Percentiles rank a stretch among this genome's conserved stretches.
phyloP scores from a whole-genome alignment of 2,329 filamentous ascomycete genomes.

The Ophiostoma australiae region DNA sequence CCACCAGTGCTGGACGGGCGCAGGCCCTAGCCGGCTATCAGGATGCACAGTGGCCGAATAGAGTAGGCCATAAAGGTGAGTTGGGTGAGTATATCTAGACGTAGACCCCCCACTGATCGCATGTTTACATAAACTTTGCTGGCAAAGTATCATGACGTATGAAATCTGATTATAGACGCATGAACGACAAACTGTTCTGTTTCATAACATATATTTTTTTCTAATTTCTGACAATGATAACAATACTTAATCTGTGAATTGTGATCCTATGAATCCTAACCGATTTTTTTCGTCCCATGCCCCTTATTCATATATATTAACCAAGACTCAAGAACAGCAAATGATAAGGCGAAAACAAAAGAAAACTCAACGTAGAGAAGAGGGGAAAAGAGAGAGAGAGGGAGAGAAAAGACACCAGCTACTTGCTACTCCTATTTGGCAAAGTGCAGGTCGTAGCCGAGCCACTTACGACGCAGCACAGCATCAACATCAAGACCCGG shows the following conservation, averaged over 20 bases:
- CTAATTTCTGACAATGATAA: not conserved
- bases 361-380: not conserved
- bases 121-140: not conserved
- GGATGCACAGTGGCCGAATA: not conserved
- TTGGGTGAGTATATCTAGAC: not conserved
- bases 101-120: too few species aligned
- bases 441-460: slow-evolving; percentile 96
- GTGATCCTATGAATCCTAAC: not conserved
- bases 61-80: not conserved
- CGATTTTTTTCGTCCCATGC: not conserved
- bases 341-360: not conserved
- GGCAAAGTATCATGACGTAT: slow-evolving; percentile 2
- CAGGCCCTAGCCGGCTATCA: slow-evolving; percentile 22
- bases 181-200: not conserved
- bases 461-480: slow-evolving; percentile 84
- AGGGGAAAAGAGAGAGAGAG: not conserved
- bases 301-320: not conserved
- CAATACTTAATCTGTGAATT: not conserved
- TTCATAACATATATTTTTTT: slow-evolving; percentile 3
- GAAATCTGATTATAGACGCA: not conserved
- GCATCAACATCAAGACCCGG: slow-evolving; percentile 76
- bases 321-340: not conserved
- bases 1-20: slow-evolving; percentile 20
- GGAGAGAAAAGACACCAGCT: not conserved
- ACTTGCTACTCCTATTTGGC: slow-evolving; percentile 63